phyloP scores from a whole-genome alignment of 2,329 filamentous ascomycete species.

The Arthrobotrys iridis region DNA sequence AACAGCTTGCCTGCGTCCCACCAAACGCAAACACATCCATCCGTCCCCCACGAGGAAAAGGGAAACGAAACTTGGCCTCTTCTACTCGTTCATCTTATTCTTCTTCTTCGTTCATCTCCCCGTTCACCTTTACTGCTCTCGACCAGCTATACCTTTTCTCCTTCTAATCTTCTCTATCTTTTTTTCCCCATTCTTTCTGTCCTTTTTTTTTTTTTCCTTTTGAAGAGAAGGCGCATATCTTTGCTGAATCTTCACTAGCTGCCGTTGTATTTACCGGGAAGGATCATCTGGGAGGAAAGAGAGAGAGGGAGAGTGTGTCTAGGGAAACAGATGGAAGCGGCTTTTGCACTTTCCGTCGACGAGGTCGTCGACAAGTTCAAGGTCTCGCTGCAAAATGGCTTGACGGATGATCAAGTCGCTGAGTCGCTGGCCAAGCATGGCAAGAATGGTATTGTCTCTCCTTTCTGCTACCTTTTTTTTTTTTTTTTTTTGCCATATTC shows the following conservation, averaged over 20 bases:
- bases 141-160: not conserved
- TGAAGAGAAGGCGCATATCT: not conserved
- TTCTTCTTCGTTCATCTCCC: not conserved
- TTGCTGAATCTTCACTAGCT: not conserved
- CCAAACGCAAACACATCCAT: constrained; percentile 9
- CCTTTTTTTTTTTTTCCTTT: not conserved
- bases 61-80: constrained; percentile 38
- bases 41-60: not conserved
- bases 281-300: constrained; percentile 59
- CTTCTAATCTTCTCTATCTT: not conserved
- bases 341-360: constrained; percentile 69
- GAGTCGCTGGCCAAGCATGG: constrained; percentile 70
- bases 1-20: constrained; percentile 1
- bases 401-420: constrained; percentile 70
- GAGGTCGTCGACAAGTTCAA: constrained; percentile 70
- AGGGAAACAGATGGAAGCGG: constrained; percentile 69
- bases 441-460: constrained; percentile 69
- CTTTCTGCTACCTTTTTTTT: constrained; percentile 1
- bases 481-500: constrained; percentile 14
- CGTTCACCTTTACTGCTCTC: too few species aligned
- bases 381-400: constrained; percentile 68
- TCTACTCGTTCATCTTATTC: not conserved
- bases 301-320: constrained; percentile 60
- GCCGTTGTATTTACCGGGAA: not conserved
- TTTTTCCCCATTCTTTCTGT: not conserved